These are phyloP conservation scores for Incumbomyces lentus DNA, from an alignment of 2,329 filamentous ascomycete genomes.

Conservation along the genomic window DNA sequence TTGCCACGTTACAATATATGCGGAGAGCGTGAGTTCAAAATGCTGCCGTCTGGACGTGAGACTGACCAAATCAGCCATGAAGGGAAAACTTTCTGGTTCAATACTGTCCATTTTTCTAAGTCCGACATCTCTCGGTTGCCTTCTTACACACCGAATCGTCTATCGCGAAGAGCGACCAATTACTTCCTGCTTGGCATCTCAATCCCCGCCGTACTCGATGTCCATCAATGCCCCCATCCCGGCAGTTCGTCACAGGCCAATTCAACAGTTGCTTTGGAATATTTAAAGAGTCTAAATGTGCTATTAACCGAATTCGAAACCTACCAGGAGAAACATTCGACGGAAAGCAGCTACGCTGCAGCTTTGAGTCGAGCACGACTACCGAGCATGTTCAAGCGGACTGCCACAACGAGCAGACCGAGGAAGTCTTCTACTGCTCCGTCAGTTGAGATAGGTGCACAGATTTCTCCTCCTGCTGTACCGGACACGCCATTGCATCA, in stretches of 20 bases:
- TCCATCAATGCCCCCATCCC: conserved; percentile 30
- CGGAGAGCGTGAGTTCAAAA: conserved; percentile 64
- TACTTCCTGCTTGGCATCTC: conserved; percentile 88
- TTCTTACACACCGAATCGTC: conserved; percentile 73
- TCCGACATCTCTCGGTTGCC: conserved; percentile 69
- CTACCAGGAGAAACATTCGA: conserved; percentile 77
- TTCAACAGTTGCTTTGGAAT: conserved; percentile 61
- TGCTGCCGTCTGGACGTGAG: neutral
- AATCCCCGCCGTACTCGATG: conserved; percentile 77
- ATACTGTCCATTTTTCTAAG: conserved; percentile 85
- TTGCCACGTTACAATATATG: conserved; percentile 86
- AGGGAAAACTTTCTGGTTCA: conserved; percentile 95
- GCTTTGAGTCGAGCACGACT: conserved; percentile 69
- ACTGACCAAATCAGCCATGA: conserved; percentile 56
- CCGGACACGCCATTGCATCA: conserved; percentile 10
- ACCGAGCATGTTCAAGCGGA: conserved; percentile 70
- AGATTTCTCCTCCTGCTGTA: conserved; percentile 28
- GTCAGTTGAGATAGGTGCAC: conserved; percentile 49
- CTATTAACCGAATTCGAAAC: conserved; percentile 86
- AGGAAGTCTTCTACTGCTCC: conserved; percentile 34
- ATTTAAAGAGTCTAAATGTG: conserved; percentile 74
- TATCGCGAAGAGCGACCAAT: conserved; percentile 83
- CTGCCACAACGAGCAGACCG: conserved; percentile 48
- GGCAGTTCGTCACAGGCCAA: conserved; percentile 42
- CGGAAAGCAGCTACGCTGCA: conserved; percentile 58